Evolutionary conservation across 2,329 filamentous ascomycete species (phyloP), one percentile per base, ranked within the genome.

Genomic region (Hypomyces perniciosus): DNA sequence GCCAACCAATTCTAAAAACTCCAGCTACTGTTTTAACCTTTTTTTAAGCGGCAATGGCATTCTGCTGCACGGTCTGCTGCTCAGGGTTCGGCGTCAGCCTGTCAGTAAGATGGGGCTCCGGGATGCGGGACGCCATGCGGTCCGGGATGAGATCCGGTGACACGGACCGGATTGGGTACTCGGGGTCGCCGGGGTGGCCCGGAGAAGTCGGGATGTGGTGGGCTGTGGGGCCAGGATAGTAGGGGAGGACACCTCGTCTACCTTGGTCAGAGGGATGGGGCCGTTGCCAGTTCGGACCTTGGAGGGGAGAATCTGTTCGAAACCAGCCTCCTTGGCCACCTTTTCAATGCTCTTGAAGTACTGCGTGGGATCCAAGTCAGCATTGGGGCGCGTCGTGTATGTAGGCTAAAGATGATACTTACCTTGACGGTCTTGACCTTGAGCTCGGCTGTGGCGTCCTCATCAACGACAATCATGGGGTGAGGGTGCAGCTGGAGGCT

Each of bases 381-480:
- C 27, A 31, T 29, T n/a, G 38, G 3, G 13, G 12, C 27, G 10
- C 20, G 10, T 6, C 12, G 8, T 10, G 27, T 20, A 6, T 41
- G 10, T 41, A 29, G 37, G n/a, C 27, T 30, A 34, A 26, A 48
- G 28, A 27, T 13, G 10, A 12, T 28, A 33, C 65, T 60, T 65
- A 77, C 78, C 72, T 78, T 81, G 61, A 88, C 85, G 0, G 85
- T 88, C 73, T 88, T 88, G 55, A 88, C 84, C 64, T 84, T 83
- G 46, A 88, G 72, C 65, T 88, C 84, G 10, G 86, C 71, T 1
- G 85, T 88, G 12, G 85, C 84, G 63, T 92, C 88, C 61, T 92
- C 87, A 61, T 95, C 89, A 42, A 86, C 87, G 8, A 92, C 87
- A 57, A 93, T 83, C 76, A 93, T 83, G 48, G 88, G 84, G 61